Conservation (phyloP, 164 flowering plant species). For the Annona squamosa region DNA sequence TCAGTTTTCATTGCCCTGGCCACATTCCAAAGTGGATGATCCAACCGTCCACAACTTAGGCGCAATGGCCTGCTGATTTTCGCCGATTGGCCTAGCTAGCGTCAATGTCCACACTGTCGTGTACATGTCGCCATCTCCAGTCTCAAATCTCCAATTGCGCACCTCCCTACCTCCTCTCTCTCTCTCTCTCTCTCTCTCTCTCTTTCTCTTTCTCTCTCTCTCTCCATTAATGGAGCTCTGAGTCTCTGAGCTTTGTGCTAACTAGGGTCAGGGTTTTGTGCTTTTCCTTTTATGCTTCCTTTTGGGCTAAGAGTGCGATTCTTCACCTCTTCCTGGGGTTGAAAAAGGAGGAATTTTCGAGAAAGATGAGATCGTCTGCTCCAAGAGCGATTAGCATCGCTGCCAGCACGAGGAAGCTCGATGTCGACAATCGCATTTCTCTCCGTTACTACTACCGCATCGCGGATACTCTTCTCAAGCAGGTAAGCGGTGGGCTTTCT, state of each 20-base stretch:
- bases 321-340: background rate
- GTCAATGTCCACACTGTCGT: background rate
- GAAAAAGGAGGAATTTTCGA: background rate
- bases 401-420: conserved; percentile 48
- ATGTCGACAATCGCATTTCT: conserved; percentile 74
- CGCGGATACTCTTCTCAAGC: conserved; percentile 84
- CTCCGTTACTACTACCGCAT: conserved; percentile 71
- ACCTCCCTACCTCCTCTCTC: background rate
- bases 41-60: background rate
- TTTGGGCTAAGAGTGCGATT: background rate
- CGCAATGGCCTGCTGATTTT: background rate
- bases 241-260: background rate
- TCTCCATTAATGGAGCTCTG: background rate
- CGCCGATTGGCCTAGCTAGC: background rate
- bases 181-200: background rate
- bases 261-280: background rate
- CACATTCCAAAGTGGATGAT: background rate
- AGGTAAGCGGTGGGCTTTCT: conserved; percentile 34
- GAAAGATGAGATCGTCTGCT: conserved; percentile 44
- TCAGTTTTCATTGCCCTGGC: background rate
- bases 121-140: too few relatives aligned
- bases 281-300: background rate
- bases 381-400: conserved; percentile 54
- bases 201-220: background rate
- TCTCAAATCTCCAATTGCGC: too few relatives aligned